phyloP scores from a whole-genome alignment of 2,329 filamentous ascomycete genomes.

The Amauroascus verrucosus region DNA sequence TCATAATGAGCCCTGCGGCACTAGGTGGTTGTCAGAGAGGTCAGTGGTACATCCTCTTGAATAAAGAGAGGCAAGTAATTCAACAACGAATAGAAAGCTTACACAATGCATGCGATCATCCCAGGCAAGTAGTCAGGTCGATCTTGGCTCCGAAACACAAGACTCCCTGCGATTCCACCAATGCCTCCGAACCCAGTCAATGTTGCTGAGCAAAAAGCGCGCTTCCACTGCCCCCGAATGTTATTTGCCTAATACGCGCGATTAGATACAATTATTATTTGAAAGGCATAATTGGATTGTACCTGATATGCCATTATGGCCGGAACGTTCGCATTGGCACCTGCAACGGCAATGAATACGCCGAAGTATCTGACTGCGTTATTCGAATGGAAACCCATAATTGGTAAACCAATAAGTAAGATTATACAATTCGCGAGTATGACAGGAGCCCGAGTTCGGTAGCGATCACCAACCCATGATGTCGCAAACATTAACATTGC shows the following conservation, averaged over 20 bases:
- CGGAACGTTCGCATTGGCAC: conserved; percentile 62
- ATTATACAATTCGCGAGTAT: conserved; percentile 54
- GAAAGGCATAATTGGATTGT: too few relatives aligned
- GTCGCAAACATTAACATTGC: conserved; percentile 48
- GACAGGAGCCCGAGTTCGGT: conserved; percentile 52
- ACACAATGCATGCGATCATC: conserved; percentile 13
- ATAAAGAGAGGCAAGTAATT: not conserved
- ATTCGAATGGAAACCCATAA: conserved; percentile 53
- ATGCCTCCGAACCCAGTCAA: conserved; percentile 63
- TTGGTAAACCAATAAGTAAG: conserved; percentile 54
- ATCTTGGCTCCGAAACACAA: conserved; percentile 49
- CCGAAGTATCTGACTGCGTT: conserved; percentile 54
- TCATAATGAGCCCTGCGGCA: not conserved
- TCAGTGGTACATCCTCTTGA: not conserved
- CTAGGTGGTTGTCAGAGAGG: not conserved
- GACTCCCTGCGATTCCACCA: conserved; percentile 61
- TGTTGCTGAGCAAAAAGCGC: conserved; percentile 61
- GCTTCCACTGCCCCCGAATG: conserved; percentile 72
- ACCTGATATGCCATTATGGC: conserved; percentile 58
- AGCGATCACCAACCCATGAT: conserved; percentile 54
- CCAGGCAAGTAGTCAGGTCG: conserved; percentile 14
- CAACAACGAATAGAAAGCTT: not conserved
- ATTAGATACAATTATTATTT: too few relatives aligned
- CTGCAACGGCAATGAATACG: conserved; percentile 58
- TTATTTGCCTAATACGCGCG: conserved; percentile 50